These are phyloP conservation scores for Corynespora cassiicola DNA, from an alignment of 2,329 filamentous ascomycete species.

Conservation along the genomic window DNA sequence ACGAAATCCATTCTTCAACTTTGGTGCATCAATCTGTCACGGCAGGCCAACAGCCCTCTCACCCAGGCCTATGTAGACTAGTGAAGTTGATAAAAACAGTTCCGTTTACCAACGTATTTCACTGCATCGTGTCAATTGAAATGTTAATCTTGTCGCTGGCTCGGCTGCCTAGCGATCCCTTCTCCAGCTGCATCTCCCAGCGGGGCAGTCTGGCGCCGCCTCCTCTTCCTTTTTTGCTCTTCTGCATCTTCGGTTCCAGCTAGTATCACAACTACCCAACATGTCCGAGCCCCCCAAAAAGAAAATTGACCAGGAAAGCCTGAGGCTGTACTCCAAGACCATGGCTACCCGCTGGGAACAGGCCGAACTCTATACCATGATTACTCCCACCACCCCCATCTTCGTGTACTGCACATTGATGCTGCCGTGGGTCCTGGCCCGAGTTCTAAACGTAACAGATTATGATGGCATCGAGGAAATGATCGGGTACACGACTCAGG, in stretches of 20 bases:
- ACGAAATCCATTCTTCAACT: too few species aligned
- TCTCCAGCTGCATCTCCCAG: background rate
- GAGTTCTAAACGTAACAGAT: too few species aligned
- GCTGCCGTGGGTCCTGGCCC: slow-evolving; percentile 9
- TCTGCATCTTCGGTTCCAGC: too few species aligned
- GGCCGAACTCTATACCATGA: background rate
- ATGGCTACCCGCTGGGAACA: slow-evolving; percentile 9
- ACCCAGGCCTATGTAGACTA: too few species aligned
- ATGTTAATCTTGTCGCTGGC: background rate
- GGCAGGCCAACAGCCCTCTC: too few species aligned
- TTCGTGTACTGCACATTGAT: slow-evolving; percentile 15
- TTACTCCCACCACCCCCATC: slow-evolving; percentile 3
- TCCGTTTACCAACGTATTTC: background rate
- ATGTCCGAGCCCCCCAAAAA: slow-evolving; percentile 5
- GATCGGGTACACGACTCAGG: slow-evolving; percentile 6
- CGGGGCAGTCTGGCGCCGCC: too few species aligned
- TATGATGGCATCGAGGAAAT: background rate
- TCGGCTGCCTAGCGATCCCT: background rate
- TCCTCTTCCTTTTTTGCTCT: slow-evolving; percentile 1
- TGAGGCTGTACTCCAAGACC: slow-evolving; percentile 9
- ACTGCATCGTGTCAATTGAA: background rate
- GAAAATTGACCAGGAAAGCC: slow-evolving; percentile 9
- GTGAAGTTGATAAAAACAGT: background rate
- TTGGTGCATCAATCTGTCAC: too few species aligned
- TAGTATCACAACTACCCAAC: background rate